Base-by-base conservation (phyloP, 2,329 filamentous ascomycete species). In the Colletotrichum musae region DNA sequence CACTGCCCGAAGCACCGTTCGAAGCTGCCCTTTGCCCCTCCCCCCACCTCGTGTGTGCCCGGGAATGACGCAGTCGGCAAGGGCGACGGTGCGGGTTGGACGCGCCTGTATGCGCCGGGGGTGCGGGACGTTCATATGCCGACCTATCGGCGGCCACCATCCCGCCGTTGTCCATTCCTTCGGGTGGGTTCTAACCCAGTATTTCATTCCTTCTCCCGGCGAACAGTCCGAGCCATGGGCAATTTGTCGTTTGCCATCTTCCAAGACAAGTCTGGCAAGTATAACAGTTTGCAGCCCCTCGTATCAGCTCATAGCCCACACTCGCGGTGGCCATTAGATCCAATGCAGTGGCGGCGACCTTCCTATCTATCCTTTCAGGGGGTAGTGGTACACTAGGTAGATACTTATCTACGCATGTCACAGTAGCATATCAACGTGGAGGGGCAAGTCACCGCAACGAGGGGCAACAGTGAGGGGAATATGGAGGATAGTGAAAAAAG, bases 21-120 rank as follows among this genome's bases (percentile, higher is more conserved):
- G 41, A 47, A 48, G 18, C 18, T 24, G 21, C 21, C 21, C 21
- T 16, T 24, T 66, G 62, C 66, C 66, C 66, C 66, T 69, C 66
- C 62, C 66, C 67, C 67, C 51, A 66, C 62, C 56, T 60, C 36
- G 51, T 61, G 62, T 66, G 65, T 26, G 53, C 39, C 65, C 36
- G 48, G 64, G 52, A 68, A 68, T 68, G 67, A 70, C 67, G 67
- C 62, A 58, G 54, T 39, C 18, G 21, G 21, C 43, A 43, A 24
- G 58, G 41, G 32, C 39, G 45, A 18, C 26, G 13, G 26, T 43
- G 41, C 57, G 26, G 36, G 7, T 32, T 36, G 5, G 21, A 45
- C 52, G 54, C 63, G 41, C 57, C 16, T 18, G 43, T 36, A 36
- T 36, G 32, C 32, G 32, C 32, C 32, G 32, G 32, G 32, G 7